These are phyloP conservation scores for Pestalotiopsis sp. DNA, from an alignment of 2,329 filamentous ascomycete genomes.

Conservation along the genomic window DNA sequence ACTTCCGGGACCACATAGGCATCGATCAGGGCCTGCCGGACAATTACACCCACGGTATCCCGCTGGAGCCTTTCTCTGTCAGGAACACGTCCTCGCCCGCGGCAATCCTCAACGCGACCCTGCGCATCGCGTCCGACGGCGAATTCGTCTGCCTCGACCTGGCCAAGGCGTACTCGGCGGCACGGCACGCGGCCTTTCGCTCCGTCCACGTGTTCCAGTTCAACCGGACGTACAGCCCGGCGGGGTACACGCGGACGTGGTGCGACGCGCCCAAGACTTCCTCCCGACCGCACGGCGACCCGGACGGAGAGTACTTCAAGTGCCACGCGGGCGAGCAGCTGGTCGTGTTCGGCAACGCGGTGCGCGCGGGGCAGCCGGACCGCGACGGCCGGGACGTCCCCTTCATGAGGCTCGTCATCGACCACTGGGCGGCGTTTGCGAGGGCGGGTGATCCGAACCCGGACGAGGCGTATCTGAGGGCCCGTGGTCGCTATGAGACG, in stretches of 20 bases:
- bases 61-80: background rate
- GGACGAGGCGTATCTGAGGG: background rate
- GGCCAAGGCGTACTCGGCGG: slow-evolving; percentile 2
- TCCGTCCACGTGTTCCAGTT: background rate
- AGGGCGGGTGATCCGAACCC: background rate
- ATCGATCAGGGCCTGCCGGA: background rate
- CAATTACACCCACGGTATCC: background rate
- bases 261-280: background rate
- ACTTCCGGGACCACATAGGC: background rate
- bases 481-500: background rate
- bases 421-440: background rate
- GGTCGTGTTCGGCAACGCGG: background rate
- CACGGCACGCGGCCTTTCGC: background rate
- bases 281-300: background rate
- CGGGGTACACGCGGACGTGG: background rate
- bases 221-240: background rate
- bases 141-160: background rate
- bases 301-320: background rate
- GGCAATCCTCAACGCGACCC: background rate
- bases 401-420: background rate
- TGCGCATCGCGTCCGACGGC: background rate
- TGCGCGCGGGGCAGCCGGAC: background rate
- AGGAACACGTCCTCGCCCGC: background rate
- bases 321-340: slow-evolving; percentile 1
- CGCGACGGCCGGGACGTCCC: background rate